These are phyloP conservation scores for Populus nigra DNA, from an alignment of 345 rosid species.

Conservation along the genomic window DNA sequence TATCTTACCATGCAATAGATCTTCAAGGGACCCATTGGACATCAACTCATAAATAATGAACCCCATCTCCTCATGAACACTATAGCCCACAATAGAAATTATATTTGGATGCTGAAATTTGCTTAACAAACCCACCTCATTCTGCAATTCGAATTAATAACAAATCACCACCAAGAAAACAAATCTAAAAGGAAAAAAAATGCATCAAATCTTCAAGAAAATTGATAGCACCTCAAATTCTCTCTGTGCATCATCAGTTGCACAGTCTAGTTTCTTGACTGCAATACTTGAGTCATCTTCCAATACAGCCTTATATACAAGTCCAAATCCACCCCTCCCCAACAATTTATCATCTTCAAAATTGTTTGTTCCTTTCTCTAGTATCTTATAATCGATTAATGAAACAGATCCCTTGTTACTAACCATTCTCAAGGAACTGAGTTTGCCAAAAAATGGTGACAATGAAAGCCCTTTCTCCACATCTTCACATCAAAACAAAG, in stretches of 20 bases:
- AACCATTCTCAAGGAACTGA: slow-evolving; percentile 45
- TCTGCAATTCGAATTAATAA: slow-evolving; percentile 46
- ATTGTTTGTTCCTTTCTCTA: slow-evolving; percentile 69
- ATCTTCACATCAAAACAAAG: slow-evolving; percentile 34
- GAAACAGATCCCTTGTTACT: slow-evolving; percentile 47
- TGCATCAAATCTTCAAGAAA: background rate
- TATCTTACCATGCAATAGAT: slow-evolving; percentile 78
- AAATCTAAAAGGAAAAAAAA: background rate
- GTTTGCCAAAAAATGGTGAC: slow-evolving; percentile 52
- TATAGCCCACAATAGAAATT: slow-evolving; percentile 72
- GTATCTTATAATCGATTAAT: slow-evolving; percentile 53
- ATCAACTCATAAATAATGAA: slow-evolving; percentile 86
- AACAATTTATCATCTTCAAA: slow-evolving; percentile 65
- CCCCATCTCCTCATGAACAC: slow-evolving; percentile 50
- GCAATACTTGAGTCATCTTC: slow-evolving; percentile 61
- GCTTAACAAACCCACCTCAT: slow-evolving; percentile 77
- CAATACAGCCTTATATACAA: slow-evolving; percentile 67
- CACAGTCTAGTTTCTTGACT: slow-evolving; percentile 78
- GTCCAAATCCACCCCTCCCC: slow-evolving; percentile 93
- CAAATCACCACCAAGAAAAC: slow-evolving; percentile 2
- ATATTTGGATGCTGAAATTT: slow-evolving; percentile 74
- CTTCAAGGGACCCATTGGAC: slow-evolving; percentile 85
- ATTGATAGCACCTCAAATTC: slow-evolving; percentile 64
- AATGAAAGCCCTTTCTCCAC: slow-evolving; percentile 48
- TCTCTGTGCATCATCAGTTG: slow-evolving; percentile 56